A percentile compares a stretch with the other conserved stretches of the same genome.
Evolutionary conservation across 2,329 filamentous ascomycete species (phyloP).

Genomic region (Huntiella bhutanensis): DNA sequence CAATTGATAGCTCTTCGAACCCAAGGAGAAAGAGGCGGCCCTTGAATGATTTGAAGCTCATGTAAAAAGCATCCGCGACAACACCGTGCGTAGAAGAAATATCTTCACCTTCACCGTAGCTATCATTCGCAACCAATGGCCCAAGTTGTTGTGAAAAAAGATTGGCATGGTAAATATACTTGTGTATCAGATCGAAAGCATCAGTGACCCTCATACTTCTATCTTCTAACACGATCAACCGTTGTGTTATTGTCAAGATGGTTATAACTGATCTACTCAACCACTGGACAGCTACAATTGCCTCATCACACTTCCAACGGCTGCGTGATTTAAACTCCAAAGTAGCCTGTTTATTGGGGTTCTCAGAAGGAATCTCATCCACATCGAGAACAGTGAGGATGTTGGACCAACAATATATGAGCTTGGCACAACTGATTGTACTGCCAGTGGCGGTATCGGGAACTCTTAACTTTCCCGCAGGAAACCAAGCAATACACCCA

Average conservation of each 20-base stretch:
- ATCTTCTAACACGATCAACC: slow-evolving; percentile 83
- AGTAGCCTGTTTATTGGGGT: slow-evolving; percentile 58
- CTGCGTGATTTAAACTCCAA: slow-evolving; percentile 68
- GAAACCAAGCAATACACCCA: slow-evolving; percentile 92
- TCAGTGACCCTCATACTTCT: slow-evolving; percentile 78
- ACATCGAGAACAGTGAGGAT: slow-evolving; percentile 87
- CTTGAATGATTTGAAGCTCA: slow-evolving; percentile 94
- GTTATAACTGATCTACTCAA: slow-evolving; percentile 81
- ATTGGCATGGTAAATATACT: slow-evolving; percentile 81
- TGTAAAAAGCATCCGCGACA: slow-evolving; percentile 90
- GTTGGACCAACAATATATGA: slow-evolving; percentile 98
- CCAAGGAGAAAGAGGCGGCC: slow-evolving; percentile 80
- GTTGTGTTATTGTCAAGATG: slow-evolving; percentile 83
- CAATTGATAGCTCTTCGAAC: slow-evolving; percentile 84
- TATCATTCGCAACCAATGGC: slow-evolving; percentile 65
- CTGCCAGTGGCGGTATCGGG: slow-evolving; percentile 47
- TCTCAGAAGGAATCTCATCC: slow-evolving; percentile 47
- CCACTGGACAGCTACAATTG: slow-evolving; percentile 94
- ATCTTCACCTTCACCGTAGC: slow-evolving; percentile 38
- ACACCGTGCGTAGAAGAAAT: slow-evolving; percentile 86
- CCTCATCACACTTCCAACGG: slow-evolving; percentile 83
- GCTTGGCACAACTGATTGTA: slow-evolving; percentile 59
- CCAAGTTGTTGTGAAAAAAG: slow-evolving; percentile 78
- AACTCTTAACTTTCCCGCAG: slow-evolving; percentile 76
- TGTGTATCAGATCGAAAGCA: slow-evolving; percentile 77